Percentiles rank a stretch among this genome's conserved stretches.
phyloP scores from a whole-genome alignment of 371 early-diverging fungal genomes.

The Rhizomucor pusillus region DNA sequence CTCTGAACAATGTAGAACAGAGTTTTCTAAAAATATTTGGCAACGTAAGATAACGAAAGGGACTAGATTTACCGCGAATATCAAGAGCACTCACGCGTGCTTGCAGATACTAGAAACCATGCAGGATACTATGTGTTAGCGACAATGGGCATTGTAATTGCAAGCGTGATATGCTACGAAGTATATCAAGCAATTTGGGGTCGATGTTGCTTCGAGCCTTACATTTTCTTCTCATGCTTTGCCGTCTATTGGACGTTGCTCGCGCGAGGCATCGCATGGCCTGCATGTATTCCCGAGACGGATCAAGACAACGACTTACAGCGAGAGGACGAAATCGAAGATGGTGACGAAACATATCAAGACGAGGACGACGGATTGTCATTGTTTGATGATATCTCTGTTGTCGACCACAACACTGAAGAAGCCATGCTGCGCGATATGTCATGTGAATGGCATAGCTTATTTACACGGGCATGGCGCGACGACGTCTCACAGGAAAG shows the following conservation, averaged over 20 bases:
- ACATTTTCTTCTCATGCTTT: constrained; percentile 6
- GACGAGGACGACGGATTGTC: no score
- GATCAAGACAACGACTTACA: not conserved
- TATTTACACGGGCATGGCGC: constrained; percentile 37
- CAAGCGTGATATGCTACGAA: constrained; percentile 4
- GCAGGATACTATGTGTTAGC: not conserved
- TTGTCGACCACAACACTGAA: constrained; percentile 11
- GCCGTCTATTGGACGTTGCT: constrained; percentile 8
- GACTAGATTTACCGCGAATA: no score
- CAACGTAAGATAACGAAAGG: no score
- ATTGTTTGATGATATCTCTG: not conserved
- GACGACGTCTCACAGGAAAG: constrained; percentile 4
- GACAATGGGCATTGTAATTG: not conserved
- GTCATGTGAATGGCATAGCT: constrained; percentile 33
- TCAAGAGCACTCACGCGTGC: no score
- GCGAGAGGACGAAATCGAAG: not conserved
- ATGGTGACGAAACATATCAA: not conserved
- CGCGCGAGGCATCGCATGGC: constrained; percentile 8
- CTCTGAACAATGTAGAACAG: no score
- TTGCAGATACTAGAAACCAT: not conserved
- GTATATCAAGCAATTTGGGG: constrained; percentile 13
- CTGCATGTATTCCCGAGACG: not conserved
- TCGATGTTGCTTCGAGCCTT: constrained; percentile 9
- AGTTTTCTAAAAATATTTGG: no score
- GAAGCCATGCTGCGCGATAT: constrained; percentile 32